phyloP scores from a whole-genome alignment of 495 filamentous ascomycete genomes.

The Xylaria longipes region DNA sequence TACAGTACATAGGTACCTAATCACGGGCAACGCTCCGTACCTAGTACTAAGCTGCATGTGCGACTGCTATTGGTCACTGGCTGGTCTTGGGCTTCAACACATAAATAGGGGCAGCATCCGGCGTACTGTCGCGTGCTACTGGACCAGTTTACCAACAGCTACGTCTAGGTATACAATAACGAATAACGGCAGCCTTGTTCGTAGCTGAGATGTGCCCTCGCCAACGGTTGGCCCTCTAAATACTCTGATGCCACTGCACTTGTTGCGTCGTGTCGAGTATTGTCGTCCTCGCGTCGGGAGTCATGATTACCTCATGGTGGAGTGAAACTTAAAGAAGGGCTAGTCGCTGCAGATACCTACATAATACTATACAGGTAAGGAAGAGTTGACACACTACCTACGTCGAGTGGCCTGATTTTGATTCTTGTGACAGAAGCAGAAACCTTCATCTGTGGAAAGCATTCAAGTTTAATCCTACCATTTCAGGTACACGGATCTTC shows the following conservation, averaged over 20 bases:
- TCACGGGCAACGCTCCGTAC: neutral
- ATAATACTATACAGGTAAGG: neutral
- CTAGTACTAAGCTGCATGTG: neutral
- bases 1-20: neutral
- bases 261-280: neutral
- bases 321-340: neutral
- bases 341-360: neutral
- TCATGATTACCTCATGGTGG: constrained; percentile 23
- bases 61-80: neutral
- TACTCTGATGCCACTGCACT: neutral
- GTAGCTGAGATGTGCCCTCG: neutral
- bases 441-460: neutral
- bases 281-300: neutral
- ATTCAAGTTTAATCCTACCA: neutral
- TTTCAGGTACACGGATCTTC: neutral
- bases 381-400: neutral
- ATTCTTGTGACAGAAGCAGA: neutral
- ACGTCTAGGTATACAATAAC: no score
- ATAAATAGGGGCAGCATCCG: neutral
- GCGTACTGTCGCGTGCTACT: neutral
- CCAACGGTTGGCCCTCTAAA: neutral
- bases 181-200: neutral
- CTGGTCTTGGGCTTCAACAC: neutral
- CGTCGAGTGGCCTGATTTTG: neutral
- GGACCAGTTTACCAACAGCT: no score